Evolutionary conservation across 257 asterid genomes (phyloP).

Genomic region (Galeopsis tetrahit): DNA sequence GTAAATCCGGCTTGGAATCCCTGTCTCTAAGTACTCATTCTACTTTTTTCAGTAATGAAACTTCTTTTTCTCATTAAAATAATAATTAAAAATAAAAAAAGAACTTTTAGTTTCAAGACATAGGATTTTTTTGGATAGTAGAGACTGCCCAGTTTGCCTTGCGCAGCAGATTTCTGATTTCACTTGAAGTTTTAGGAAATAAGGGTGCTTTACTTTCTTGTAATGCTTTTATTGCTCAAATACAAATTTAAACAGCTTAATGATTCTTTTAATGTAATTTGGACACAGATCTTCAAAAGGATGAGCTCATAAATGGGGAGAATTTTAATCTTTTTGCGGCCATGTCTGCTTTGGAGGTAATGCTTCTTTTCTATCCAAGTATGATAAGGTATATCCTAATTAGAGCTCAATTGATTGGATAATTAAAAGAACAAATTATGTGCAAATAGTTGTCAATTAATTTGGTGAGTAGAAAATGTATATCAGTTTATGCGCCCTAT

Average conservation of each 20-base stretch:
- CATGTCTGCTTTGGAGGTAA: slow-evolving; percentile 99
- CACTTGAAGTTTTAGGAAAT: slow-evolving; percentile 14
- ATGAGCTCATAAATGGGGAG: slow-evolving; percentile 86
- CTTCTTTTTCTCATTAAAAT: background rate
- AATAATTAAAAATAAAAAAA: background rate
- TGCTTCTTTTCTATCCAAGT: slow-evolving; percentile 22
- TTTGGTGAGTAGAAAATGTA: slow-evolving; percentile 3
- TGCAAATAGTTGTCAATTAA: slow-evolving; percentile 1
- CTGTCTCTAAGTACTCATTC: background rate
- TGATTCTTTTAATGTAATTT: slow-evolving; percentile 34
- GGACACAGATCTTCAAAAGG: slow-evolving; percentile 77
- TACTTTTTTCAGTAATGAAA: background rate
- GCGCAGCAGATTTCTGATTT: slow-evolving; percentile 21
- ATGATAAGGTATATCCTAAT: slow-evolving; percentile 14
- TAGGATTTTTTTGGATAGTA: background rate
- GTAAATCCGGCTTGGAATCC: background rate
- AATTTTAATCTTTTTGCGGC: slow-evolving; percentile 96
- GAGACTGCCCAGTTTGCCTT: slow-evolving; percentile 18
- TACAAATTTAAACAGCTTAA: slow-evolving; percentile 1
- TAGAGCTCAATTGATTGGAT: slow-evolving; percentile 19
- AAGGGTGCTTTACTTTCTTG: slow-evolving; percentile 22
- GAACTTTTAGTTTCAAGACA: background rate
- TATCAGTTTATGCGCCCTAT: background rate
- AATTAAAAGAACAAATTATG: background rate
- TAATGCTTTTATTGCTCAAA: slow-evolving; percentile 17